phyloP scores from a whole-genome alignment of 768 basidiomycete genomes.

The Daedalea quercina region DNA sequence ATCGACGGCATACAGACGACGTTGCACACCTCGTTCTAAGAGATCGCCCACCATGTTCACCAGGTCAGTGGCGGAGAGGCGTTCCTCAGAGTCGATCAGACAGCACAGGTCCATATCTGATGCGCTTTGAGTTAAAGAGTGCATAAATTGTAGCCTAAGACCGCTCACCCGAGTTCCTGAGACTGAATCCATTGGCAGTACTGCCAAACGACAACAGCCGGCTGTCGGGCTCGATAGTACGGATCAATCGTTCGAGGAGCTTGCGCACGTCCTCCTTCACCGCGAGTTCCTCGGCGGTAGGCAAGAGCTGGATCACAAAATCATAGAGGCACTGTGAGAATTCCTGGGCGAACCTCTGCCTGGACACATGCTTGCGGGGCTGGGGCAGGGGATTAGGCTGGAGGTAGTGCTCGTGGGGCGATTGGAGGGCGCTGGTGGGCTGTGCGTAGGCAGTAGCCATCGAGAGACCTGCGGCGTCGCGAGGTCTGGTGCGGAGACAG shows the following conservation, averaged over 20 bases:
- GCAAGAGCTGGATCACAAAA: conserved; percentile 89
- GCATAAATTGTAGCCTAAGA: neutral
- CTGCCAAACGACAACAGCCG: conserved; percentile 92
- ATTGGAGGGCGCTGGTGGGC: conserved; percentile 9
- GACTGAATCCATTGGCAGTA: conserved; percentile 94
- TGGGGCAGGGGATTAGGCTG: conserved; percentile 11
- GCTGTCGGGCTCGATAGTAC: conserved; percentile 89
- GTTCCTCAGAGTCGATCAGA: conserved; percentile 84
- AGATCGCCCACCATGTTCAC: conserved; percentile 92
- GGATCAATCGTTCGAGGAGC: conserved; percentile 90
- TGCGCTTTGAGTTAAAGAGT: neutral
- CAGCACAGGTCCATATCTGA: conserved; percentile 98
- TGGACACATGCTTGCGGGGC: conserved; percentile 24
- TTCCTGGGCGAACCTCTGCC: conserved; percentile 67
- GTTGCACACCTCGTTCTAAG: conserved; percentile 77
- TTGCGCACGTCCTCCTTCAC: conserved; percentile 96
- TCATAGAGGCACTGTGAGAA: conserved; percentile 89
- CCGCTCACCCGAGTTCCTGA: conserved; percentile 81
- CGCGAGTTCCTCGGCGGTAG: conserved; percentile 82
- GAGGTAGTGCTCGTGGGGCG: conserved; percentile 14
- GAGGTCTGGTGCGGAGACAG: neutral
- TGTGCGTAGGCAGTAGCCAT: conserved; percentile 17
- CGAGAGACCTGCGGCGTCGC: neutral
- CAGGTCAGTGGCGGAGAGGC: conserved; percentile 76
- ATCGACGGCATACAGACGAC: neutral